Conservation (phyloP, 345 rosid species). For the Salix exigua region DNA sequence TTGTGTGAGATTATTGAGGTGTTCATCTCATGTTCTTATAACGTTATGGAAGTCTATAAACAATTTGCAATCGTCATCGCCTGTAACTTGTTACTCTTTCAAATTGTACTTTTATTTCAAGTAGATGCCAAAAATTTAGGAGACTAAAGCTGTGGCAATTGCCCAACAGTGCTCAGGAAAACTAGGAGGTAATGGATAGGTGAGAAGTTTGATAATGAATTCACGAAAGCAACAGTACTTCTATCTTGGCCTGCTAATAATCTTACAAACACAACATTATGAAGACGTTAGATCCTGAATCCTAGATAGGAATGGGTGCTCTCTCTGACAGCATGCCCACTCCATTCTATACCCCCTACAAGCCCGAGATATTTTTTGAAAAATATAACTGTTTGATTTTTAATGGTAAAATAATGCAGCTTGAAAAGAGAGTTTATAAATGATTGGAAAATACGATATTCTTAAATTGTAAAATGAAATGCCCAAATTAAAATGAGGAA, state of each 20-base stretch:
- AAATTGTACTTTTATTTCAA: too few relatives aligned
- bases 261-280: background rate
- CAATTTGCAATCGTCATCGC: background rate
- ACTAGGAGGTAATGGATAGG: background rate
- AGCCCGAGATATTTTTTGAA: too few relatives aligned
- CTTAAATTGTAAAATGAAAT: too few relatives aligned
- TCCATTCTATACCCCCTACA: too few relatives aligned
- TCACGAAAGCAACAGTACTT: background rate
- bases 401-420: too few relatives aligned
- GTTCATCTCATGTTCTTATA: background rate
- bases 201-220: background rate
- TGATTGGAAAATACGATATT: too few relatives aligned
- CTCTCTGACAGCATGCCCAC: background rate
- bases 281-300: background rate
- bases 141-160: background rate
- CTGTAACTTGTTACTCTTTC: too few relatives aligned
- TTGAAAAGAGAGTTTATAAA: too few relatives aligned
- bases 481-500: too few relatives aligned
- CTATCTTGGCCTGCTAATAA: background rate
- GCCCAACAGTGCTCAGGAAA: background rate
- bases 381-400: too few relatives aligned
- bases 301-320: background rate
- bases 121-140: background rate
- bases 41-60: background rate
- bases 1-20: background rate